phyloP scores from a whole-genome alignment of 2,329 filamentous ascomycete species.

The Aspergillus fructus region DNA sequence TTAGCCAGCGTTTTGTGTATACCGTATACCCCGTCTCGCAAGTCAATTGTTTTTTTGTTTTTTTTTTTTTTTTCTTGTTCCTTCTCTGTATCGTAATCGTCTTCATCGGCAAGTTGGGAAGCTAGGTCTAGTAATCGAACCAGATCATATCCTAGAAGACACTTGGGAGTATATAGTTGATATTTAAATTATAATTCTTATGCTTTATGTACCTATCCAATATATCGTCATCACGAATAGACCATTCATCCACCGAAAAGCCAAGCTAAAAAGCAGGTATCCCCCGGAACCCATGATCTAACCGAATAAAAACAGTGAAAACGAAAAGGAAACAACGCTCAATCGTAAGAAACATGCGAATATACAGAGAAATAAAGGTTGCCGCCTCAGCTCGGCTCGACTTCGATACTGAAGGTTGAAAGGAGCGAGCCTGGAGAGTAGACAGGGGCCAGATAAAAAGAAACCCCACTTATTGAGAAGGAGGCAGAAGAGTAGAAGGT shows the following conservation, averaged over 20 bases:
- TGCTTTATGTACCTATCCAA: neutral
- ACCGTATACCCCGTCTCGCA: neutral
- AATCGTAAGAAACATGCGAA: constrained; percentile 12
- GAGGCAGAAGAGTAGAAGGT: neutral
- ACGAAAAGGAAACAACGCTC: constrained; percentile 10
- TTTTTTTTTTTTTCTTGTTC: too few relatives aligned
- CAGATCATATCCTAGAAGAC: neutral
- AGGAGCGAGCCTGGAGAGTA: neutral
- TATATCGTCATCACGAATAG: neutral
- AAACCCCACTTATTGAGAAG: neutral
- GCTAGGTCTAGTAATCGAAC: too few relatives aligned
- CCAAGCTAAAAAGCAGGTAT: constrained; percentile 6
- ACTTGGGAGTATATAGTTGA: neutral
- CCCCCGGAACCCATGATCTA: constrained; percentile 7
- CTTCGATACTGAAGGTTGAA: neutral
- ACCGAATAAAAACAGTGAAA: neutral
- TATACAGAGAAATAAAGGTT: constrained; percentile 6
- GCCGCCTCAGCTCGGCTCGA: neutral
- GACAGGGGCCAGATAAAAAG: neutral
- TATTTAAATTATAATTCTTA: neutral
- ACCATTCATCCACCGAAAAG: neutral
- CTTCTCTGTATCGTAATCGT: too few relatives aligned
- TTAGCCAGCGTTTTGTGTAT: neutral
- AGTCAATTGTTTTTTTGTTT: too few relatives aligned
- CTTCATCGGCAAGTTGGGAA: too few relatives aligned